phyloP scores from a whole-genome alignment of 768 basidiomycete species.

The Rhizopogon rudus region DNA sequence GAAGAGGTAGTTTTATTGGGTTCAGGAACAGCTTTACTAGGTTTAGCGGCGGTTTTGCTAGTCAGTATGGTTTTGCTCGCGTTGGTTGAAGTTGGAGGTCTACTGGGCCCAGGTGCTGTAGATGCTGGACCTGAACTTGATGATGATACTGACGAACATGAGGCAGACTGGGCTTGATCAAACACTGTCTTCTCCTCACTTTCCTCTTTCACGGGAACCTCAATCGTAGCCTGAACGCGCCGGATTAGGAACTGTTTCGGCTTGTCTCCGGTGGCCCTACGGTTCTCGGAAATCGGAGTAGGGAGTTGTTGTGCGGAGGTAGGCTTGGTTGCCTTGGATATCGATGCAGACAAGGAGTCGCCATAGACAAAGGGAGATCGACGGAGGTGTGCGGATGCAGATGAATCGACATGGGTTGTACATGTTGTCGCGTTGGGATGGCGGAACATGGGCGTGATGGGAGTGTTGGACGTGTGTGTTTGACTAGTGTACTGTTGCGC shows the following conservation, averaged over 20 bases:
- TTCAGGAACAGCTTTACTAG: not conserved
- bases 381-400: conserved; percentile 22
- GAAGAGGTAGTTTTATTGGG: conserved; percentile 3
- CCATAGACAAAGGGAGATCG: conserved; percentile 15
- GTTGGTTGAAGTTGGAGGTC: not conserved
- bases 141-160: conserved; percentile 11
- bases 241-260: conserved; percentile 41
- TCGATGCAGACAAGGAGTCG: conserved; percentile 27
- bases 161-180: not conserved
- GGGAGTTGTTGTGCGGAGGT: conserved; percentile 18
- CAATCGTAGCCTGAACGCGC: conserved; percentile 54
- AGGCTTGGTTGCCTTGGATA: conserved; percentile 23
- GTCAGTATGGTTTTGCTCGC: conserved; percentile 1
- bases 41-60: conserved; percentile 4
- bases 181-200: conserved; percentile 39
- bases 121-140: conserved; percentile 11
- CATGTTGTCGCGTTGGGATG: conserved; percentile 7
- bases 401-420: conserved; percentile 17
- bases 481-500: conserved; percentile 9
- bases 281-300: conserved; percentile 27
- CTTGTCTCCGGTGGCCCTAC: conserved; percentile 7
- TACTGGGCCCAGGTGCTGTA: not conserved
- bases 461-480: conserved; percentile 11
- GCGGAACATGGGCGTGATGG: conserved; percentile 30
- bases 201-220: conserved; percentile 63